These are phyloP conservation scores for Russula compacta DNA, from an alignment of 768 basidiomycete genomes.

Conservation along the genomic window DNA sequence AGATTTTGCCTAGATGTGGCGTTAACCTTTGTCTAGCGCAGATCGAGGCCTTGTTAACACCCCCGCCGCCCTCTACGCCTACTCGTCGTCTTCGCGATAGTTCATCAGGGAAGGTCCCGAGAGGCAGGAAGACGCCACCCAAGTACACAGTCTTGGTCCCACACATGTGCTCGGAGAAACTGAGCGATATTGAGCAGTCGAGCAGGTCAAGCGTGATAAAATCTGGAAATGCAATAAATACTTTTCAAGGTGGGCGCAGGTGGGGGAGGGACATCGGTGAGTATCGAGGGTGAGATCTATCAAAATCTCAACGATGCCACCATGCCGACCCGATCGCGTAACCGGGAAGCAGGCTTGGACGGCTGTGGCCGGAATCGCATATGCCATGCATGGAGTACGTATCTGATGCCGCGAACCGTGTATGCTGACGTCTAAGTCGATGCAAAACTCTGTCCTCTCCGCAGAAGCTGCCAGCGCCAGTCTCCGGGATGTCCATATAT, in stretches of 20 bases:
- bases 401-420: conserved; percentile 12
- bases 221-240: conserved; percentile 14
- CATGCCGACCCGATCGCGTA: conserved; percentile 1
- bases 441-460: conserved; percentile 1
- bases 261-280: conserved; percentile 13
- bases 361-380: conserved; percentile 1
- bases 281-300: conserved; percentile 17
- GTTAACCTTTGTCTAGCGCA: conserved; percentile 13
- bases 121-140: not conserved
- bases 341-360: conserved; percentile 4
- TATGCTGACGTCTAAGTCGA: conserved; percentile 17
- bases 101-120: not conserved
- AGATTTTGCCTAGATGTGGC: conserved; percentile 12
- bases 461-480: conserved; percentile 3
- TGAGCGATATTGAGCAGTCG: not conserved
- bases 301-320: not conserved
- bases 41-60: conserved; percentile 1
- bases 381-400: conserved; percentile 3
- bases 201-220: not conserved
- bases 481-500: conserved; percentile 4
- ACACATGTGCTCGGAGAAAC: not conserved
- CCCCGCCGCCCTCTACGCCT: not conserved
- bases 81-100: not conserved
- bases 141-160: not conserved
- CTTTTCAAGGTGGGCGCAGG: conserved; percentile 9